Evolutionary conservation across 306 rosid species (phyloP).

Genomic region (Albizia julibrissin): DNA sequence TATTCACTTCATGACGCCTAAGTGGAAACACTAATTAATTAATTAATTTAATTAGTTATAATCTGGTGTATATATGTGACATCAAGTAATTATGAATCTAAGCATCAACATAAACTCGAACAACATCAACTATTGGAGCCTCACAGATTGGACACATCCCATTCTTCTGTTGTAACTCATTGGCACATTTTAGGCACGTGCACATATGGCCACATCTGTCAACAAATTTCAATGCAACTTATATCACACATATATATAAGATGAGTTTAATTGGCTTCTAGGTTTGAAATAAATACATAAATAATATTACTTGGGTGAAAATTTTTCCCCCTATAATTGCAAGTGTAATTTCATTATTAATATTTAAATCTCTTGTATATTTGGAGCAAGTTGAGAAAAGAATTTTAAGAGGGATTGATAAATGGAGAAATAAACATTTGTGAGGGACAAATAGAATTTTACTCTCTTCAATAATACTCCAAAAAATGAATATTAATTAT

Average conservation of each 20-base stretch:
- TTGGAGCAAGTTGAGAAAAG: not conserved
- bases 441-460: not conserved
- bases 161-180: constrained; percentile 74
- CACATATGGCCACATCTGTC: constrained; percentile 95
- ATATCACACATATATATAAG: not conserved
- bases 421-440: not conserved
- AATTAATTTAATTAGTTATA: not conserved
- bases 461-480: not conserved
- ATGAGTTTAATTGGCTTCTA: not conserved
- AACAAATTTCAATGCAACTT: not conserved
- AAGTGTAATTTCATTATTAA: too few relatives aligned
- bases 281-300: not conserved
- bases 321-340: not conserved
- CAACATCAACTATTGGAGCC: constrained; percentile 79
- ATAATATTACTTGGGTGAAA: not conserved
- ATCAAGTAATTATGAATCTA: not conserved
- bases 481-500: not conserved
- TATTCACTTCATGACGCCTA: not conserved
- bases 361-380: too few relatives aligned
- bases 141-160: constrained; percentile 87
- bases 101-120: constrained; percentile 47
- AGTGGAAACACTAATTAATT: not conserved
- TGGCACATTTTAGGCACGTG: constrained; percentile 80
- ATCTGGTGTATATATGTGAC: not conserved
- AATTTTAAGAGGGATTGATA: not conserved